Conservation (phyloP, 2,329 filamentous ascomycete genomes). For the Aspergillus sojae region DNA sequence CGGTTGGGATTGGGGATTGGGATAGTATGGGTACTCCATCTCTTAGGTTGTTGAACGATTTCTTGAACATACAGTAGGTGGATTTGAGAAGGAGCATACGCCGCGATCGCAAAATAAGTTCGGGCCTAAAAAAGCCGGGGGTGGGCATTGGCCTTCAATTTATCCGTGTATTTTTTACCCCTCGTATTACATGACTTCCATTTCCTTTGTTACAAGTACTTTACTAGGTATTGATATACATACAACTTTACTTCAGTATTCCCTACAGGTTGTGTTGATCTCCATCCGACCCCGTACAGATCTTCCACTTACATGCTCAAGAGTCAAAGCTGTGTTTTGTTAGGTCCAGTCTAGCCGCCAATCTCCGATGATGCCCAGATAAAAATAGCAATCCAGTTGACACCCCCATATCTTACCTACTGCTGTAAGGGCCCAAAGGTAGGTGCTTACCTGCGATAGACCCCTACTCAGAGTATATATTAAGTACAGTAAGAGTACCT, state of each 20-base stretch:
- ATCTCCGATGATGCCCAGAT: background rate
- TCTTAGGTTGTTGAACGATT: background rate
- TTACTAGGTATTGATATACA: no score
- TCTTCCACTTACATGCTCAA: no score
- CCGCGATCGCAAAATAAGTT: background rate
- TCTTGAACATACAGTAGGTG: background rate
- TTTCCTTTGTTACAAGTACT: no score
- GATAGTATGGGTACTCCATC: constrained; percentile 63
- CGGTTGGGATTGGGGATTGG: constrained; percentile 43
- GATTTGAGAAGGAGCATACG: background rate
- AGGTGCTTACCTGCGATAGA: no score
- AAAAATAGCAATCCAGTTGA: background rate
- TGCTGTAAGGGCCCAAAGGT: background rate
- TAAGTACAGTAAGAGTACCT: background rate
- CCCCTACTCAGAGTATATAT: background rate
- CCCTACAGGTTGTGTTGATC: no score
- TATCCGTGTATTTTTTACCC: background rate
- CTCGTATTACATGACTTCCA: background rate
- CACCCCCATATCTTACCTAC: background rate
- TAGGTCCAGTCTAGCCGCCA: background rate
- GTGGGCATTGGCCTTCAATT: background rate
- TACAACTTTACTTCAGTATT: no score
- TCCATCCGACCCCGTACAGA: no score
- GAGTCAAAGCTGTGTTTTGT: background rate
- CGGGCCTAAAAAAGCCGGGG: constrained; percentile 2